Conservation (phyloP, 257 asterid species). For the Scutellaria galericulata region DNA sequence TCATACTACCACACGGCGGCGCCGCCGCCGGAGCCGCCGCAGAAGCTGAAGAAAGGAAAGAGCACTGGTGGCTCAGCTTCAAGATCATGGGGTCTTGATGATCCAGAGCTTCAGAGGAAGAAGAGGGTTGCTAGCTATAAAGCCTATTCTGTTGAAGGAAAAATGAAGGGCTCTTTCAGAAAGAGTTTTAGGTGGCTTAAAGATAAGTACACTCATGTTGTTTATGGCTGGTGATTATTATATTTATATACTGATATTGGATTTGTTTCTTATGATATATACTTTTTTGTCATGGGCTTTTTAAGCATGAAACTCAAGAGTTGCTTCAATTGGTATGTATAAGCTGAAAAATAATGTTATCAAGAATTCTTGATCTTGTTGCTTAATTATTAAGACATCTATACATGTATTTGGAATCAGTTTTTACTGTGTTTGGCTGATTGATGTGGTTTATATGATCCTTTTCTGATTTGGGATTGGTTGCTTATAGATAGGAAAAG, state of each 20-base stretch:
- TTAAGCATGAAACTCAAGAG: not conserved
- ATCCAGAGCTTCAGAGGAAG: constrained; percentile 58
- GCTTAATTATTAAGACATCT: too few relatives aligned
- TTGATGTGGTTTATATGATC: too few relatives aligned
- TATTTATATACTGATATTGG: not conserved
- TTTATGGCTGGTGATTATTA: constrained; percentile 44
- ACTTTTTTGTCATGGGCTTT: not conserved
- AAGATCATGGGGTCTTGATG: constrained; percentile 46
- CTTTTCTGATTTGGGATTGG: too few relatives aligned
- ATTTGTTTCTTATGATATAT: not conserved
- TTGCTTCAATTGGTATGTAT: constrained; percentile 2
- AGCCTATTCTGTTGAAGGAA: constrained; percentile 52
- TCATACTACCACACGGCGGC: constrained; percentile 28
- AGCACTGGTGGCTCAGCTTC: constrained; percentile 42
- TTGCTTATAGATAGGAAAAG: too few relatives aligned
- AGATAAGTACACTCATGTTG: constrained; percentile 47
- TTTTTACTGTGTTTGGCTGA: too few relatives aligned
- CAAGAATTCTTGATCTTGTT: constrained; percentile 13
- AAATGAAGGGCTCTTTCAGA: constrained; percentile 54
- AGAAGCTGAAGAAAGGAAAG: constrained; percentile 48
- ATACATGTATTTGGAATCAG: too few relatives aligned
- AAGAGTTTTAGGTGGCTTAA: constrained; percentile 59
- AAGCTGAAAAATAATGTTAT: not conserved
- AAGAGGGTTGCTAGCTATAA: constrained; percentile 58
- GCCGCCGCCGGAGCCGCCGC: constrained; percentile 31